phyloP scores from a whole-genome alignment of 2,329 filamentous ascomycete genomes.

The Hypoxylon rubiginosum region DNA sequence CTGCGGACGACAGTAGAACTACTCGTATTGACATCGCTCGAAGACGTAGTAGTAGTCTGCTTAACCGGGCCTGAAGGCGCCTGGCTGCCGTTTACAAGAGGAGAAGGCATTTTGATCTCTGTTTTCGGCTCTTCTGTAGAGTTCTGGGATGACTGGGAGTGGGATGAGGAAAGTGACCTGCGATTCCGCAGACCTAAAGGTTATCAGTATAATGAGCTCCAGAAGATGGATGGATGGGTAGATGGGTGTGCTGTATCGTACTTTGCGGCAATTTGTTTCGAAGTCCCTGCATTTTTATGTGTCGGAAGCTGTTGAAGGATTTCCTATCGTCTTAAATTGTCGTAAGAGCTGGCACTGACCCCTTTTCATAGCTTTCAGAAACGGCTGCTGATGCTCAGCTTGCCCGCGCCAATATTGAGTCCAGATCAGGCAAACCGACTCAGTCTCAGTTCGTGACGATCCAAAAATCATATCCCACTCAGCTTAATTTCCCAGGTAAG shows the following conservation, averaged over 20 bases:
- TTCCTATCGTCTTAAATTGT: neutral
- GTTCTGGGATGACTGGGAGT: conserved; percentile 28
- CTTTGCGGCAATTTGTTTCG: conserved; percentile 39
- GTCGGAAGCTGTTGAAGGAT: neutral
- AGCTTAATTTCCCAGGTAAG: conserved; percentile 19
- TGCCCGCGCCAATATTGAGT: conserved; percentile 13
- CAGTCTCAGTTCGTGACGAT: conserved; percentile 3
- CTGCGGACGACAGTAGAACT: conserved; percentile 15
- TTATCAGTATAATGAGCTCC: conserved; percentile 5
- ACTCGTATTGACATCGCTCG: conserved; percentile 13
- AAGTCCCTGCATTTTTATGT: conserved; percentile 11
- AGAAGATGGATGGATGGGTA: no score
- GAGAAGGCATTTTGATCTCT: conserved; percentile 25
- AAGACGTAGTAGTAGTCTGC: conserved; percentile 11
- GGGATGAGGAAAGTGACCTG: conserved; percentile 33
- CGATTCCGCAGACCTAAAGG: conserved; percentile 36
- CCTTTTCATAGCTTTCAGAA: conserved; percentile 14
- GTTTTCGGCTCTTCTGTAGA: conserved; percentile 26
- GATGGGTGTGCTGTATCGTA: conserved; percentile 4
- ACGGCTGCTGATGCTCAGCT: conserved; percentile 12
- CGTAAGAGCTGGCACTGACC: neutral
- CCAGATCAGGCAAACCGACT: conserved; percentile 17
- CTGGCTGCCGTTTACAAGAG: conserved; percentile 28
- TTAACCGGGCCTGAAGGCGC: conserved; percentile 17
- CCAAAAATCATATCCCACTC: conserved; percentile 1